Evolutionary conservation across 2,329 filamentous ascomycete species (phyloP), one percentile per base, ranked within the genome.

Genomic region (Nothophaeocryptopus gaeumannii): DNA sequence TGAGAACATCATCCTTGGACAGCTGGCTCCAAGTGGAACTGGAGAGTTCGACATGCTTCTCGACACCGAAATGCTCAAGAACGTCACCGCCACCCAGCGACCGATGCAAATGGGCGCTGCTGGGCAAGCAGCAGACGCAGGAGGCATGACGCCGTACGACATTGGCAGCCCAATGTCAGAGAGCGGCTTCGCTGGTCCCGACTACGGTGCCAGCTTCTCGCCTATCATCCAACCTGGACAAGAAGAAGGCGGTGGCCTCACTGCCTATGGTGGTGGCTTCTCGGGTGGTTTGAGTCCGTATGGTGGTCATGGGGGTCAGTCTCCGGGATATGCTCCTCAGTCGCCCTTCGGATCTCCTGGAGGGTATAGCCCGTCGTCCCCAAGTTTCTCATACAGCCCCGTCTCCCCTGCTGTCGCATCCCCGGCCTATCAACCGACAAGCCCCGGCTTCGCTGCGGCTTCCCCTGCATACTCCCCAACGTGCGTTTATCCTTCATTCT

Each of bases 1-100:
- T 12, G 93, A 99, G 74, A 99, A 99, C 74, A 86, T 99, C 67
- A 99, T 99, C 82, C 82, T 99, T 55, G 93, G 93, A 55, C 93
- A 99, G 74, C 82, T 97, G 73, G 93, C 95, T 5, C 93, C 95
- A 29, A 92, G 96, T 80, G 93, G 93, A 55, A 99, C 95, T 50
- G 93, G 93, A 57, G 90, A 96, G 71, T 92, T 99, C 63, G 90
- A 99, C 58, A 84, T 97, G 46, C 84, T 91, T 61, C 80, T 99
- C 59, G 95, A 99, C 67, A 90, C 90, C 58, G 88, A 88, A 72
- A 95, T 99, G 89, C 82, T 97, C 37, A 89, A 95, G 70, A 96
- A 91, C 42, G 91, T 96, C 72, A 96, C 95, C 70, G 88, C 88
- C 37, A 84, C 88, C 26, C 58, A 62, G 32, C 56, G 57, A 26